Evolutionary conservation across 164 flowering plant species (phyloP).

Genomic region (Saururus chinensis): DNA sequence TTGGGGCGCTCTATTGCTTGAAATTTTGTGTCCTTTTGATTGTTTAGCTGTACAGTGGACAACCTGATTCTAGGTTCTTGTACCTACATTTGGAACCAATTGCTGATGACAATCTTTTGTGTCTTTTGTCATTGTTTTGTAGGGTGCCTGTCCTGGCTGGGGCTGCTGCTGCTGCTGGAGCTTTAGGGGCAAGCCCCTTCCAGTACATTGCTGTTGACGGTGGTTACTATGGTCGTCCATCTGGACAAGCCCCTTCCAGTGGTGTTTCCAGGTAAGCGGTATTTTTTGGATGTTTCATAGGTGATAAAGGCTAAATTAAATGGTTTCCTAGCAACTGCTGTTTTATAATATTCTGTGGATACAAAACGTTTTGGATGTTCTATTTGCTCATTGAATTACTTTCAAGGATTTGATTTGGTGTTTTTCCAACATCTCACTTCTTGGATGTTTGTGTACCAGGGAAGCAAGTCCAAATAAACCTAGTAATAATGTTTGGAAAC

Average conservation of each 20-base stretch:
- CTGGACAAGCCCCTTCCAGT: conserved; percentile 51
- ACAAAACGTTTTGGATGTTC: too few relatives aligned
- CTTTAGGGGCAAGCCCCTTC: conserved; percentile 63
- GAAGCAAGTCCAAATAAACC: conserved; percentile 38
- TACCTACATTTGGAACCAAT: not conserved
- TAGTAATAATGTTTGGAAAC: conserved; percentile 31
- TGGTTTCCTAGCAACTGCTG: too few relatives aligned
- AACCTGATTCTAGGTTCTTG: not conserved
- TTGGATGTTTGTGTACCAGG: conserved; percentile 37
- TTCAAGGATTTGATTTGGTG: not conserved
- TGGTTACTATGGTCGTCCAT: conserved; percentile 53
- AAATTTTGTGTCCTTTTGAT: too few relatives aligned
- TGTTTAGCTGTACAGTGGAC: too few relatives aligned
- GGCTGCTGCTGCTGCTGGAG: conserved; percentile 91
- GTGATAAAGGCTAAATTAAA: too few relatives aligned
- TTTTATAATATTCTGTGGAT: too few relatives aligned
- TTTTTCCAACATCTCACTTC: conserved; percentile 1
- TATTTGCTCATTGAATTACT: too few relatives aligned
- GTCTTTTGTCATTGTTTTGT: conserved; percentile 1
- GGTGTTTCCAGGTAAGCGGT: conserved; percentile 47
- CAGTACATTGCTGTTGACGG: conserved; percentile 86
- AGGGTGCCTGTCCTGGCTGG: conserved; percentile 93
- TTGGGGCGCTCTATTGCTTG: too few relatives aligned
- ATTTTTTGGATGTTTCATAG: not conserved
- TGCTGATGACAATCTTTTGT: not conserved